These are phyloP conservation scores for Somion occarium DNA, from an alignment of 1,284 basidiomycete species.

Conservation along the genomic window DNA sequence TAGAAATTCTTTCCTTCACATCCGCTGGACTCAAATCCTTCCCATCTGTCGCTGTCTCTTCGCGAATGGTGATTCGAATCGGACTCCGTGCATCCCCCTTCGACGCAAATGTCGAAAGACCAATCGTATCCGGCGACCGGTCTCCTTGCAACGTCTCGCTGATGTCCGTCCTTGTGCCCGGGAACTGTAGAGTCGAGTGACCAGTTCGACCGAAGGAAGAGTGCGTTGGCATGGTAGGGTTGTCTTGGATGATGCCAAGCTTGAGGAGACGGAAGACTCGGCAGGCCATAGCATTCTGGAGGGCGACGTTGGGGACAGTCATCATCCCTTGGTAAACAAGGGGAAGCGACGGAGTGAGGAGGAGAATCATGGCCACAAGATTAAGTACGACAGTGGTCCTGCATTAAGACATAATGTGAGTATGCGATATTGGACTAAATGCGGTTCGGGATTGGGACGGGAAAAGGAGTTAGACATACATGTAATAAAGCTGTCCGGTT, in stretches of 20 bases:
- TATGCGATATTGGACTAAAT: background rate
- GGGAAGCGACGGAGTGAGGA: conserved; percentile 16
- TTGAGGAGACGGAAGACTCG: conserved; percentile 22
- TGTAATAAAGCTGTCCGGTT: conserved; percentile 1
- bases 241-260: conserved; percentile 17
- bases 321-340: conserved; percentile 18
- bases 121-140: background rate
- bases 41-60: background rate
- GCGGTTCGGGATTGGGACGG: background rate
- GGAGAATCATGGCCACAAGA: conserved; percentile 16
- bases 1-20: background rate
- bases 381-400: conserved; percentile 21
- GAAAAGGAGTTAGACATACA: conserved; percentile 4
- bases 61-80: background rate
- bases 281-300: conserved; percentile 26
- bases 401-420: conserved; percentile 4
- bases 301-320: conserved; percentile 18
- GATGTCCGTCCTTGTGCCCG: background rate
- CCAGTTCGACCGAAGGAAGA: background rate
- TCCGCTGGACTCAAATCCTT: background rate
- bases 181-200: background rate
- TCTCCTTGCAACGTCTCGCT: background rate
- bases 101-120: background rate
- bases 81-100: background rate
- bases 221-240: background rate